Conservation (phyloP, 2,329 filamentous ascomycete genomes). For the Penicillium corylophilum region DNA sequence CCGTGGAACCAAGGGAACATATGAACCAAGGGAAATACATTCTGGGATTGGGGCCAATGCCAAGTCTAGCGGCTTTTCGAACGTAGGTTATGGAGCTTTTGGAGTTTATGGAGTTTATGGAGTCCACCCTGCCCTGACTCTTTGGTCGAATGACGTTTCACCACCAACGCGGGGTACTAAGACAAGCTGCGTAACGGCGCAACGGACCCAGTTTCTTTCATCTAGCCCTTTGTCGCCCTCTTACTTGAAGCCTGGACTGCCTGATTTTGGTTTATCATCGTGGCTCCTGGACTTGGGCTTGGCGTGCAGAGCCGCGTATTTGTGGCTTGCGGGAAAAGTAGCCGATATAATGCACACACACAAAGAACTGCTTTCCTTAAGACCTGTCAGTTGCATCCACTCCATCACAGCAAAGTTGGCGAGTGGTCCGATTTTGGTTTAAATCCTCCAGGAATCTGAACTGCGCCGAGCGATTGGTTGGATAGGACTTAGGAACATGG, state of each 20-base stretch:
- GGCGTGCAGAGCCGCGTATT: background rate
- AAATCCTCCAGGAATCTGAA: background rate
- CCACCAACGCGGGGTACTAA: background rate
- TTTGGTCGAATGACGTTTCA: background rate
- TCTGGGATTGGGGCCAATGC: slow-evolving; percentile 10
- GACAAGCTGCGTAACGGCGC: background rate
- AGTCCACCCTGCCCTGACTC: background rate
- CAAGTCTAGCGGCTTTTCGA: slow-evolving; percentile 4
- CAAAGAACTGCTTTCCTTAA: background rate
- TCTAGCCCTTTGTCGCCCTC: background rate
- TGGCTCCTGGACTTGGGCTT: background rate
- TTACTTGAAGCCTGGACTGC: background rate
- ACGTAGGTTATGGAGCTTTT: too few relatives aligned
- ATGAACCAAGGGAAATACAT: slow-evolving; percentile 7
- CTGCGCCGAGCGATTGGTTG: background rate
- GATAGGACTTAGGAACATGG: background rate
- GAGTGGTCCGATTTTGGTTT: background rate
- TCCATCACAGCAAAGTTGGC: background rate
- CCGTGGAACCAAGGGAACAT: slow-evolving; percentile 14
- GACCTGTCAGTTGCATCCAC: background rate
- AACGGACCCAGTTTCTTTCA: background rate
- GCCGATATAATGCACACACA: background rate
- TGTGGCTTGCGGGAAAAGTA: background rate
- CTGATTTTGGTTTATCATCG: background rate
- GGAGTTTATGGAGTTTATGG: too few relatives aligned